phyloP scores from a whole-genome alignment of 1,139 yeast species.

The Zygoascus sp. region DNA sequence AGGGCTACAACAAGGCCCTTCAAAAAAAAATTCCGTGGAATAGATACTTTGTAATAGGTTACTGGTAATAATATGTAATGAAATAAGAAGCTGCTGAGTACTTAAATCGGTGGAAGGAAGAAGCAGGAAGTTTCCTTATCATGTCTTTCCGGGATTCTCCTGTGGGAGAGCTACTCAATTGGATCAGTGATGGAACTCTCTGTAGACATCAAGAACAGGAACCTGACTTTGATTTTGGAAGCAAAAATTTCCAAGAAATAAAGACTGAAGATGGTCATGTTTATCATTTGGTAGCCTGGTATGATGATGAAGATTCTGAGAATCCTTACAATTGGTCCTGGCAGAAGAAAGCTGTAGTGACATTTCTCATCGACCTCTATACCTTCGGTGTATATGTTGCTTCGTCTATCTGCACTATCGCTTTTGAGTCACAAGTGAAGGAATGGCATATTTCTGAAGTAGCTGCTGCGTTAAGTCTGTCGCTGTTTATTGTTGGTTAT shows the following conservation, averaged over 20 bases:
- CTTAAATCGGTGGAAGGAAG: too few species aligned
- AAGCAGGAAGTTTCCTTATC: too few species aligned
- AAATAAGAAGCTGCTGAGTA: too few species aligned
- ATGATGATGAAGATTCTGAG: slow-evolving; percentile 45
- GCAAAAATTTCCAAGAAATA: neutral
- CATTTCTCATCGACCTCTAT: slow-evolving; percentile 47
- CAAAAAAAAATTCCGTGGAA: too few species aligned
- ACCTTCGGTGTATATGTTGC: slow-evolving; percentile 46
- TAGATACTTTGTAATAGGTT: too few species aligned
- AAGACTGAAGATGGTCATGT: neutral
- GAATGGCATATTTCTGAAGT: slow-evolving; percentile 52
- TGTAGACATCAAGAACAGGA: neutral
- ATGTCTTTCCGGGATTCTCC: neutral
- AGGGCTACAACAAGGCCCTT: too few species aligned
- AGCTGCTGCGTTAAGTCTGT: slow-evolving; percentile 56
- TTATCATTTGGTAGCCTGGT: slow-evolving; percentile 26
- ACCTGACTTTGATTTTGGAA: neutral
- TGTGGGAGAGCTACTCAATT: neutral
- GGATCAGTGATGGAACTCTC: neutral
- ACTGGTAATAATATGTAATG: too few species aligned
- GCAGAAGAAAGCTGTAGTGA: slow-evolving; percentile 48
- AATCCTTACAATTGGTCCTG: slow-evolving; percentile 44
- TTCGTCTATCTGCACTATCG: slow-evolving; percentile 58
- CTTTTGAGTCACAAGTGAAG: slow-evolving; percentile 43
- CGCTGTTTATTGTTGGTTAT: slow-evolving; percentile 63